phyloP scores from a whole-genome alignment of 306 rosid species.

The Vigna radiata region DNA sequence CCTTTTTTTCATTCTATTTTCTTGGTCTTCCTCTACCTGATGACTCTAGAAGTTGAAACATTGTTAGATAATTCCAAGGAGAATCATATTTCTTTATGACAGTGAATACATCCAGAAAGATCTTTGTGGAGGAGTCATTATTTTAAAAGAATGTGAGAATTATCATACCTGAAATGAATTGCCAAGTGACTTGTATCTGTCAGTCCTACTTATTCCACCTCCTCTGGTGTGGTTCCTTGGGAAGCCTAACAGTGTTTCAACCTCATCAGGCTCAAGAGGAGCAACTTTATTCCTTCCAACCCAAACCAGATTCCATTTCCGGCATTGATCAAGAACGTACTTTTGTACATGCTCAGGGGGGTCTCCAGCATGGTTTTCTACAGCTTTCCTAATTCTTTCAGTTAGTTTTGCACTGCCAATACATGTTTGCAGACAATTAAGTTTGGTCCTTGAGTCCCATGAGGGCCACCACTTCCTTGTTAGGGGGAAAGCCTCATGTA shows the following conservation, averaged over 20 bases:
- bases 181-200: conserved; percentile 91
- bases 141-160: background rate
- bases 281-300: conserved; percentile 97
- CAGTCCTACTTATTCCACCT: conserved; percentile 96
- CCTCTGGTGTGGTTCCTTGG: conserved; percentile 97
- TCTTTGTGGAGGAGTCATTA: conserved; percentile 6
- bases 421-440: conserved; percentile 84
- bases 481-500: conserved; percentile 81
- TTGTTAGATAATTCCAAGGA: conserved; percentile 8
- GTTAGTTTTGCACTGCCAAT: conserved; percentile 77
- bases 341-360: conserved; percentile 67
- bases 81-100: conserved; percentile 13
- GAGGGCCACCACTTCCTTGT: conserved; percentile 97
- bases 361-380: conserved; percentile 62
- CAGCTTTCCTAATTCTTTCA: conserved; percentile 76
- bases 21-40: conserved; percentile 5
- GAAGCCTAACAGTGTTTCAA: conserved; percentile 85
- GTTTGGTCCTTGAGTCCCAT: conserved; percentile 80
- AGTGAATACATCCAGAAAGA: background rate
- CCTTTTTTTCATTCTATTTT: background rate
- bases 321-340: conserved; percentile 73
- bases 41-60: conserved; percentile 8
- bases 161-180: conserved; percentile 91
- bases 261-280: conserved; percentile 94
- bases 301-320: conserved; percentile 98